Conservation (phyloP, 2,329 filamentous ascomycete genomes). For the Aspergillus sp. region DNA sequence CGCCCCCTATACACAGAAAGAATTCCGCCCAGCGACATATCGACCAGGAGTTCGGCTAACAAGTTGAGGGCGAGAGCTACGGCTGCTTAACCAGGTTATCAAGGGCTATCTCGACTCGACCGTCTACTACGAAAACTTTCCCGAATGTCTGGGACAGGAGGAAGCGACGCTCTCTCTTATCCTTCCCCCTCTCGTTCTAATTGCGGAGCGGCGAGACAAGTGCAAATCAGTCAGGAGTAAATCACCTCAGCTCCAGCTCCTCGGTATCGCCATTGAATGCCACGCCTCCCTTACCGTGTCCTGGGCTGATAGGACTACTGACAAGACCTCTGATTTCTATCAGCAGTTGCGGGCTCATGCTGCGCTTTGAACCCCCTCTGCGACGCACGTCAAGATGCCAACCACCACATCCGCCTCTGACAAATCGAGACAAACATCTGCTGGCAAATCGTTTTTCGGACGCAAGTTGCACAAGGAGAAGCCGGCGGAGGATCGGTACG, state of each 20-base stretch:
- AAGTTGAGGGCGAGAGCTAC: conserved; percentile 15
- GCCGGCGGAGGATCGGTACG: conserved; percentile 65
- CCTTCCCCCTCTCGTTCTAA: conserved; percentile 23
- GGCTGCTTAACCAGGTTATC: conserved; percentile 14
- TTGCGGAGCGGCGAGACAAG: conserved; percentile 29
- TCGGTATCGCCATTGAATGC: conserved; percentile 6
- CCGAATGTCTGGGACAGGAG: conserved; percentile 12
- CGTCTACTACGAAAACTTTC: not conserved
- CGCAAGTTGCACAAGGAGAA: conserved; percentile 77
- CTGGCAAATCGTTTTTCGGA: conserved; percentile 84
- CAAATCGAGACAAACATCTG: conserved; percentile 82
- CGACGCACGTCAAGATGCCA: conserved; percentile 52
- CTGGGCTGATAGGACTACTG: not conserved
- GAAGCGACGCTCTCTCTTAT: conserved; percentile 19
- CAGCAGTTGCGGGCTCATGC: conserved; percentile 35
- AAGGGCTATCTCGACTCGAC: not conserved
- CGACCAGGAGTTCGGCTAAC: conserved; percentile 1
- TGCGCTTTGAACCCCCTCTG: conserved; percentile 37
- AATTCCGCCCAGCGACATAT: conserved; percentile 6
- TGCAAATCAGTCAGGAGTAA: conserved; percentile 25
- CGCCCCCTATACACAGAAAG: conserved; percentile 20
- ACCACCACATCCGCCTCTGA: conserved; percentile 68
- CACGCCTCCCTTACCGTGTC: conserved; percentile 4
- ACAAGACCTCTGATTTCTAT: not conserved
- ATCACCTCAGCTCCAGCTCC: not conserved